These are phyloP conservation scores for Blastobotrys persicus DNA, from an alignment of 1,139 yeast species.

Conservation along the genomic window DNA sequence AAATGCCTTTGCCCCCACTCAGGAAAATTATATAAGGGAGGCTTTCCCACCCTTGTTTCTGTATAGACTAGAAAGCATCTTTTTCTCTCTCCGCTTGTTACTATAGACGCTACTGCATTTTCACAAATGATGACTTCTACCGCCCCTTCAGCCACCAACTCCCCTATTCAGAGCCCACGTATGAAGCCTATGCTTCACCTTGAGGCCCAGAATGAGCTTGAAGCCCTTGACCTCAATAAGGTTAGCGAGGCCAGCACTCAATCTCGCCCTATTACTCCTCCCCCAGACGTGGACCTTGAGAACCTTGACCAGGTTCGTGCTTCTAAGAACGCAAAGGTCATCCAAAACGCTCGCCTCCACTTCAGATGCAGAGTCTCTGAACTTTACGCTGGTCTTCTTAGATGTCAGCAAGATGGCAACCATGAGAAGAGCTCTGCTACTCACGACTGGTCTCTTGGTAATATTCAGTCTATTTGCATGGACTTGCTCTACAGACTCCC, in stretches of 20 bases:
- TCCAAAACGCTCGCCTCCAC: constrained; percentile 7
- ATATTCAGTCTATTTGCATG: not conserved
- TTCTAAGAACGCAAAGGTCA: constrained; percentile 1
- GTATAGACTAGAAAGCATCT: too few relatives aligned
- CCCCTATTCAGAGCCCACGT: constrained; percentile 4
- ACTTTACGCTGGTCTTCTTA: constrained; percentile 6
- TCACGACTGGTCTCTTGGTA: constrained; percentile 6
- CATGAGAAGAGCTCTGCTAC: constrained; percentile 5
- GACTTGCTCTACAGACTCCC: constrained; percentile 3
- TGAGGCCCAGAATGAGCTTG: constrained; percentile 3
- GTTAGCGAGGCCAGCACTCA: not conserved
- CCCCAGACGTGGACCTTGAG: constrained; percentile 6
- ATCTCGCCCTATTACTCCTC: constrained; percentile 3
- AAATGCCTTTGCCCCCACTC: not conserved
- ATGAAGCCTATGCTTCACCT: constrained; percentile 5
- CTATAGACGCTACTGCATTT: too few relatives aligned
- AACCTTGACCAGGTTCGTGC: constrained; percentile 6
- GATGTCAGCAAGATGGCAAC: constrained; percentile 6
- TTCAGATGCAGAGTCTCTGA: constrained; percentile 6
- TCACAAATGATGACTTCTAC: not conserved
- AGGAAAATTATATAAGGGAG: not conserved
- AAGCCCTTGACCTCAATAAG: constrained; percentile 1
- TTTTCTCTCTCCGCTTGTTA: too few relatives aligned
- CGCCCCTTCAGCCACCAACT: constrained; percentile 4
- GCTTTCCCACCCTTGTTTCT: not conserved